Evolutionary conservation across 2,329 filamentous ascomycete species (phyloP), one percentile per base, ranked within the genome.

Genomic region (Colletotrichum filicis): DNA sequence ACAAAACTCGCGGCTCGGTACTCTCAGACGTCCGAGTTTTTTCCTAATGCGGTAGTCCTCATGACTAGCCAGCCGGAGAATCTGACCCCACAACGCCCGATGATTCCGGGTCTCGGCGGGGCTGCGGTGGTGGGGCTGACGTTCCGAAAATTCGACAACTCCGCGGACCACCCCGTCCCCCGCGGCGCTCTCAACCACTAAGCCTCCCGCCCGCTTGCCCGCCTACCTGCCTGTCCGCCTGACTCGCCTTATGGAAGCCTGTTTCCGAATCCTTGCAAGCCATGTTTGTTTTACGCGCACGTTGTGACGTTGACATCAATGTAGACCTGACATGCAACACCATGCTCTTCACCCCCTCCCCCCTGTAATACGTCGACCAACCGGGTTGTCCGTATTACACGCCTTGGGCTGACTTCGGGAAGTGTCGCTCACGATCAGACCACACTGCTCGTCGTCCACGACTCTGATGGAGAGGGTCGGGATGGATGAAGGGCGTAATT

Each of bases 301-400:
- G 14, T 14, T 14, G 35, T n/a, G 42, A 46, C 42, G 42, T 46
- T 46, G 42, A 9, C 16, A 46, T 46, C 35, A 24, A 26, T n/a
- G 66, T 58, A 64, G 35, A n/a, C 19, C 16, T 46, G 5, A 7
- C 16, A 9, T 46, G 42, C 42, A 46, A 7, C 42, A 46, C 42
- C 42, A 16, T 46, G 42, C 7, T n/a, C 16, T 1, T n/a, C 16
- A 6, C 37, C 37, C 37, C 7, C 5, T 32, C 16, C 37, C 37
- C 37, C 7, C 5, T 32, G 2, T 14, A 46, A 16, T 24, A 19
- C 16, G 28, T 61, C 32, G 19, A 28, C 49, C 68, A 71, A 57
- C 49, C 35, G 57, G 49, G 35, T 60, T 35, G 19, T 71, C 16
- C 49, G 57, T 58, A 69, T 65, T 69, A 65, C 53, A 58, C 35